Evolutionary conservation across 1,284 basidiomycete genomes (phyloP).

Genomic region (Heterobasidion annosum): DNA sequence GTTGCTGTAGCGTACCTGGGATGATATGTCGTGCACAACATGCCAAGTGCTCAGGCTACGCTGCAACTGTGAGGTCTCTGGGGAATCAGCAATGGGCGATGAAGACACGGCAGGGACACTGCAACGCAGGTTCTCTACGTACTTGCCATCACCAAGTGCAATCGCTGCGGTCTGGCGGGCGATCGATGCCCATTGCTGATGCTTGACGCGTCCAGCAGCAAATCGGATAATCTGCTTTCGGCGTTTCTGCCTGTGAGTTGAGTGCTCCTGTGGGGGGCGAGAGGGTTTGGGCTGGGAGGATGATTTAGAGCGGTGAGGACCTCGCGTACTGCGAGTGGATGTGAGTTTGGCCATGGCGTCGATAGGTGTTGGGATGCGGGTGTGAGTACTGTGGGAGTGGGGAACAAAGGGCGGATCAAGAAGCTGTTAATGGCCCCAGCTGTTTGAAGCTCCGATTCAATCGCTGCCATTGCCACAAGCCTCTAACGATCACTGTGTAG

Average conservation of each 20-base stretch:
- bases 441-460: neutral
- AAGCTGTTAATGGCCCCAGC: neutral
- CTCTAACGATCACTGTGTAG: too few relatives aligned
- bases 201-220: conserved; percentile 11
- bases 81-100: conserved; percentile 8
- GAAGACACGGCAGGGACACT: conserved; percentile 8
- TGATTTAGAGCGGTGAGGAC: neutral
- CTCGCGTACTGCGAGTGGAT: neutral
- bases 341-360: neutral
- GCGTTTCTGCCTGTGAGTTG: neutral
- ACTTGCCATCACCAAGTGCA: conserved; percentile 36
- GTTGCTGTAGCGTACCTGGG: conserved; percentile 26
- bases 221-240: neutral
- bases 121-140: conserved; percentile 27
- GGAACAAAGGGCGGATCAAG: neutral
- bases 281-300: neutral
- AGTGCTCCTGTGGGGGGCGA: neutral
- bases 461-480: too few relatives aligned
- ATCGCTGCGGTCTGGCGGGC: conserved; percentile 32
- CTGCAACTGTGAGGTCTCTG: conserved; percentile 7
- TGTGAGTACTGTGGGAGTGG: neutral
- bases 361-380: neutral
- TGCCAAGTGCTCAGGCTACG: conserved; percentile 7
- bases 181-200: conserved; percentile 20
- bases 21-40: conserved; percentile 26